Percentiles rank a stretch among this genome's conserved stretches.
These are phyloP conservation scores for Geranium rotundifolium DNA, from an alignment of 345 rosid genomes.

Conservation along the genomic window DNA sequence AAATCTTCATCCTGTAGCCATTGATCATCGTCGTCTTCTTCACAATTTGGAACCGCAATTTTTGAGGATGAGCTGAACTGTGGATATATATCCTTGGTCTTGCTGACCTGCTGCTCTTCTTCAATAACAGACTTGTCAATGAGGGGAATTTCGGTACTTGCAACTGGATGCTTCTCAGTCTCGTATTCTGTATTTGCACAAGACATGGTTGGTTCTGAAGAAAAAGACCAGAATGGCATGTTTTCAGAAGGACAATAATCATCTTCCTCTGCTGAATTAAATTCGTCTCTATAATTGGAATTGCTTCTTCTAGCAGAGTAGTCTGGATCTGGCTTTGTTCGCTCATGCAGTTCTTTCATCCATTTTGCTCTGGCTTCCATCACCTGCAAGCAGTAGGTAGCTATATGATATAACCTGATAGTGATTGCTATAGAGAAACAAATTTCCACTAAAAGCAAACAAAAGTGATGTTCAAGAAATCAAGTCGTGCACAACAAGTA, in stretches of 20 bases:
- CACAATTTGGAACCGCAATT: constrained; percentile 34
- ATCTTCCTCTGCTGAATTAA: constrained; percentile 18
- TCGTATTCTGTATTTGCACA: constrained; percentile 31
- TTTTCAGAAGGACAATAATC: constrained; percentile 10
- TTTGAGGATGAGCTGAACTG: constrained; percentile 18
- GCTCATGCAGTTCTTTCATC: constrained; percentile 68
- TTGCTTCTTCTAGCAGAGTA: constrained; percentile 31
- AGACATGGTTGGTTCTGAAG: constrained; percentile 26
- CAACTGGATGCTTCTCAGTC: constrained; percentile 48
- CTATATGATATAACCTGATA: not conserved
- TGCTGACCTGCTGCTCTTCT: constrained; percentile 34
- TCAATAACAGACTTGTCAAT: constrained; percentile 56
- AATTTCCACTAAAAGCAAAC: too few species aligned
- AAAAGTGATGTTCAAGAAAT: too few species aligned
- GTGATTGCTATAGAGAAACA: too few species aligned
- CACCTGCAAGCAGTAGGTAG: constrained; percentile 31
- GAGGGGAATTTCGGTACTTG: constrained; percentile 35
- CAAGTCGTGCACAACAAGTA: too few species aligned
- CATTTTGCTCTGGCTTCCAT: constrained; percentile 68
- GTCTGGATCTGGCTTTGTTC: constrained; percentile 29
- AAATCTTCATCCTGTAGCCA: constrained; percentile 79
- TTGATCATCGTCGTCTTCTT: constrained; percentile 51
- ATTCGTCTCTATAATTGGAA: constrained; percentile 15
- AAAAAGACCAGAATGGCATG: constrained; percentile 17
- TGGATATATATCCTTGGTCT: constrained; percentile 24